A percentile compares a stretch with the other conserved stretches of the same genome.
These are phyloP conservation scores for Eucalyptus polybractea DNA, from an alignment of 345 rosid species.

Conservation along the genomic window DNA sequence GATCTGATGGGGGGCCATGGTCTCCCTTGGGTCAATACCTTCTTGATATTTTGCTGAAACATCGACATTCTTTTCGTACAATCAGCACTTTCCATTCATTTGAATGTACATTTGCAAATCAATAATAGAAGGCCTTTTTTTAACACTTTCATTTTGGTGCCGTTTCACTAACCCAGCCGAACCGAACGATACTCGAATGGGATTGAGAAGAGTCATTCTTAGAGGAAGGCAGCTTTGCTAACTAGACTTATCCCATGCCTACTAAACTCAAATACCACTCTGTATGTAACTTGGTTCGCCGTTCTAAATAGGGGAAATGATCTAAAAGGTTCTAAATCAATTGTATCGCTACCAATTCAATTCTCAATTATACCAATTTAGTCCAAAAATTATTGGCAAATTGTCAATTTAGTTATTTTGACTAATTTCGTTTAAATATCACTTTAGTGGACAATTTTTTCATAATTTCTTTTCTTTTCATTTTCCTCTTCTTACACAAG, in stretches of 20 bases:
- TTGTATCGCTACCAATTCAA: accelerated
- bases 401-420: too few relatives aligned
- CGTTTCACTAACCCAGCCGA: background rate
- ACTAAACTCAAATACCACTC: background rate
- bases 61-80: too few relatives aligned
- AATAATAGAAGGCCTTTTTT: background rate
- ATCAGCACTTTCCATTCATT: background rate
- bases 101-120: background rate
- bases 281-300: background rate
- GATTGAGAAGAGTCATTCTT: background rate
- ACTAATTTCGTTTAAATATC: background rate
- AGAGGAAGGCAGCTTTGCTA: background rate
- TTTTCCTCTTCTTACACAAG: background rate
- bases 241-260: background rate
- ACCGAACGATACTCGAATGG: background rate
- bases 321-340: too few relatives aligned
- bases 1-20: background rate
- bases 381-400: background rate
- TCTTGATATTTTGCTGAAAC: background rate
- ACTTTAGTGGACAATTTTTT: too few relatives aligned
- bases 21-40: background rate
- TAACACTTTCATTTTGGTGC: background rate
- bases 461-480: too few relatives aligned
- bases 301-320: background rate
- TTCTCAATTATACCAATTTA: too few relatives aligned